phyloP scores from a whole-genome alignment of 1,284 basidiomycete genomes.

The Chondrostereum purpureum region DNA sequence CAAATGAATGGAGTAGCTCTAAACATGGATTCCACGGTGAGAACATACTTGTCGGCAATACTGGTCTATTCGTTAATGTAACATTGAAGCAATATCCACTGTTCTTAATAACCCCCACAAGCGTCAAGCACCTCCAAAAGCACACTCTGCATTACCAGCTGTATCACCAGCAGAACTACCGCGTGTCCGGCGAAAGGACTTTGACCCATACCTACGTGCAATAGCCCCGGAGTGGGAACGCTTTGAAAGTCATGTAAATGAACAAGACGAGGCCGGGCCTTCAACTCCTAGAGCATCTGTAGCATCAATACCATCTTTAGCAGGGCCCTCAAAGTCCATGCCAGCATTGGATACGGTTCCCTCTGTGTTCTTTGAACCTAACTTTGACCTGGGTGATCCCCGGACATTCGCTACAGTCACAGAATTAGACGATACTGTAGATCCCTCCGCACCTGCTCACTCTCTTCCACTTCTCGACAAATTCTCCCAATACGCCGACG shows the following conservation, averaged over 20 bases:
- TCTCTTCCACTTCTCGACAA: conserved; percentile 81
- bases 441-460: conserved; percentile 45
- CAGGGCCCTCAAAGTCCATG: conserved; percentile 26
- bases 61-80: background rate
- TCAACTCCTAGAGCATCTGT: conserved; percentile 24
- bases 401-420: conserved; percentile 80
- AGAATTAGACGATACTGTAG: conserved; percentile 36
- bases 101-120: conserved; percentile 84
- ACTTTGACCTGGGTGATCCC: conserved; percentile 86
- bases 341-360: conserved; percentile 79
- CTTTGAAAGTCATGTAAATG: conserved; percentile 47
- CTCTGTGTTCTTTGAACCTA: conserved; percentile 67
- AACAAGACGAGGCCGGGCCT: conserved; percentile 24
- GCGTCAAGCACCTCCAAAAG: conserved; percentile 77
- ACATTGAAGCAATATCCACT: conserved; percentile 61
- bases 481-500: conserved; percentile 89
- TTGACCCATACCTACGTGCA: conserved; percentile 74
- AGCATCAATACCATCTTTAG: conserved; percentile 13
- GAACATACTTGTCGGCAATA: conserved; percentile 14
- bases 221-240: conserved; percentile 75
- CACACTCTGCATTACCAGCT: conserved; percentile 72
- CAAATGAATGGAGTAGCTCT: conserved; percentile 71
- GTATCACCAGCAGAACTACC: conserved; percentile 68
- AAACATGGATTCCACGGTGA: conserved; percentile 73
- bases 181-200: conserved; percentile 77